phyloP scores from a whole-genome alignment of 495 filamentous ascomycete species.

The Tuber microsphaerosporum region DNA sequence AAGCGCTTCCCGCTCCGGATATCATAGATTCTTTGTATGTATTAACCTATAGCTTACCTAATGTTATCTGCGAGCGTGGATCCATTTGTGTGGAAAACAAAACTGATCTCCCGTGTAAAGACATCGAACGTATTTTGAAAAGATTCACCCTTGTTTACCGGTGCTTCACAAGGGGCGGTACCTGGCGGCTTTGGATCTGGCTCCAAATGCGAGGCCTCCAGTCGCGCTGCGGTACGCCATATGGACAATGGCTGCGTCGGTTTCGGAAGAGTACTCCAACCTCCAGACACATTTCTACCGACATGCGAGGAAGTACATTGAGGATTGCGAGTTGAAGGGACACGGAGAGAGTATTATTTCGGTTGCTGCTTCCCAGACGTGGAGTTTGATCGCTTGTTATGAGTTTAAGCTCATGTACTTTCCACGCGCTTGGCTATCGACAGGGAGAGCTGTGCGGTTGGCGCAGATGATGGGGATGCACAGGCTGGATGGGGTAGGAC shows the following conservation, averaged over 20 bases:
- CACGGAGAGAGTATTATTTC: constrained; percentile 81
- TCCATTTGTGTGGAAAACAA: not conserved
- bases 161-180: constrained; percentile 86
- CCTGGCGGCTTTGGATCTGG: constrained; percentile 72
- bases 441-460: constrained; percentile 67
- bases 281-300: constrained; percentile 81
- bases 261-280: constrained; percentile 68
- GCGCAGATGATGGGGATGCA: constrained; percentile 90
- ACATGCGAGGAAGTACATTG: constrained; percentile 78
- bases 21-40: constrained; percentile 84
- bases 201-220: constrained; percentile 77
- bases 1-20: constrained; percentile 79
- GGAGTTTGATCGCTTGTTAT: constrained; percentile 69
- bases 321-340: constrained; percentile 85
- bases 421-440: constrained; percentile 88
- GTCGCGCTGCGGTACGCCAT: constrained; percentile 86
- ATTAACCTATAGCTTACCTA: not conserved
- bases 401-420: constrained; percentile 99
- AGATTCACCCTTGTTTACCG: constrained; percentile 74
- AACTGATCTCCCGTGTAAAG: constrained; percentile 45
- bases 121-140: constrained; percentile 81
- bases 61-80: not conserved
- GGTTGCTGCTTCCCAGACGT: constrained; percentile 72
- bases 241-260: constrained; percentile 79
- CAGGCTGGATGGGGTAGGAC: constrained; percentile 71